phyloP scores from a whole-genome alignment of 192 early-diverging fungal species.

The Entomortierella parvispora region DNA sequence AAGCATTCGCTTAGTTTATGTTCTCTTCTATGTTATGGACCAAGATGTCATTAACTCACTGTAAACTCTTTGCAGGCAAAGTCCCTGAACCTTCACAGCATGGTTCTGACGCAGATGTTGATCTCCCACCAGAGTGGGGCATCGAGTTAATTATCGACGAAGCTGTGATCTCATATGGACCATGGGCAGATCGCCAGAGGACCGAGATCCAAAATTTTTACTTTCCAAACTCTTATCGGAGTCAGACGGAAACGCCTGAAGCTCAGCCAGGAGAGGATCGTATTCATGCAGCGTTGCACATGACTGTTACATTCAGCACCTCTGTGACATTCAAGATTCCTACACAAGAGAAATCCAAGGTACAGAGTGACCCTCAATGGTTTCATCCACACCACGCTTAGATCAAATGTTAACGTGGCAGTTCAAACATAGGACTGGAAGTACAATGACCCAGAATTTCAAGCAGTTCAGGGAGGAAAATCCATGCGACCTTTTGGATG shows the following conservation, averaged over 20 bases:
- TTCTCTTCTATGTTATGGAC: neutral
- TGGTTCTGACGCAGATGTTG: slow-evolving; percentile 39
- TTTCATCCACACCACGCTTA: neutral
- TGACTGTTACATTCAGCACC: slow-evolving; percentile 70
- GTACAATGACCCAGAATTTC: slow-evolving; percentile 50
- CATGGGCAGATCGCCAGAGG: slow-evolving; percentile 84
- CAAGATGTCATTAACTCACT: neutral
- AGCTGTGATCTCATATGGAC: slow-evolving; percentile 76
- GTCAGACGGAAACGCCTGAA: slow-evolving; percentile 53
- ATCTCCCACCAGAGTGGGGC: slow-evolving; percentile 77
- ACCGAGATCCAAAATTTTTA: slow-evolving; percentile 73
- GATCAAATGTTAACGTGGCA: neutral
- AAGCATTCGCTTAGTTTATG: too few relatives aligned
- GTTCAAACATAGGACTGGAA: slow-evolving; percentile 68
- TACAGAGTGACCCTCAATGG: neutral
- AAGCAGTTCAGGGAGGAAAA: slow-evolving; percentile 38
- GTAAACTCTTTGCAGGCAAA: slow-evolving; percentile 37
- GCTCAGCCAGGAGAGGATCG: slow-evolving; percentile 66
- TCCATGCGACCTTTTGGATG: slow-evolving; percentile 72
- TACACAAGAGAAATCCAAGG: slow-evolving; percentile 78
- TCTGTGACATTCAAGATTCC: slow-evolving; percentile 70
- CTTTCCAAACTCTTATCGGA: slow-evolving; percentile 76
- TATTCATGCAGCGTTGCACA: slow-evolving; percentile 63
- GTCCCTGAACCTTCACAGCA: slow-evolving; percentile 42
- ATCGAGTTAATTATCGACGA: slow-evolving; percentile 66